phyloP scores from a whole-genome alignment of 345 rosid species.

The Tarenaya hassleriana region DNA sequence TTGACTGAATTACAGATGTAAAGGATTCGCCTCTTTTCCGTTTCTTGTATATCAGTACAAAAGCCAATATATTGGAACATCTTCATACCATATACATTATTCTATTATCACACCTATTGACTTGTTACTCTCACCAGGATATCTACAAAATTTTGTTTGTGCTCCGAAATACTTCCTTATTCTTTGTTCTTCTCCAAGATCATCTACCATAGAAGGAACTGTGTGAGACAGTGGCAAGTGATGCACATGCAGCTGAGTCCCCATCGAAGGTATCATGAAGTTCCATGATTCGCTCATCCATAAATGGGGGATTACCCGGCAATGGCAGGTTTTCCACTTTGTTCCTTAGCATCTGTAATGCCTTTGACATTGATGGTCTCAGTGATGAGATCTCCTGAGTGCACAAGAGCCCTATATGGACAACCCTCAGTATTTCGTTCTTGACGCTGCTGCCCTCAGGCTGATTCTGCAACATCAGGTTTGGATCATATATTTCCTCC shows the following conservation, averaged over 20 bases:
- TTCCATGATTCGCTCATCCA: constrained; percentile 80
- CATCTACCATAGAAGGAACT: constrained; percentile 79
- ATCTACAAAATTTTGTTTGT: constrained; percentile 12
- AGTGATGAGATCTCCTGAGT: constrained; percentile 65
- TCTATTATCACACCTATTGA: too few relatives aligned
- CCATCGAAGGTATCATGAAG: constrained; percentile 48
- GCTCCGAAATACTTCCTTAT: not conserved
- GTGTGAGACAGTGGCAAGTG: constrained; percentile 48
- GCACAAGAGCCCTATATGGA: constrained; percentile 77
- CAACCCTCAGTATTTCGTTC: constrained; percentile 51
- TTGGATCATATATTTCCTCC: constrained; percentile 70
- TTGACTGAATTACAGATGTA: constrained; percentile 7
- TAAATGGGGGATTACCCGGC: constrained; percentile 79
- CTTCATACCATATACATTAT: not conserved
- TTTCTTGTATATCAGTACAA: not conserved
- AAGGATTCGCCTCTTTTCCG: not conserved
- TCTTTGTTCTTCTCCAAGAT: constrained; percentile 5
- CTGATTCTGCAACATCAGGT: constrained; percentile 41
- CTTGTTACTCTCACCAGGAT: constrained; percentile 1
- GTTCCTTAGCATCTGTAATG: constrained; percentile 60
- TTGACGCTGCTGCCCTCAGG: constrained; percentile 32
- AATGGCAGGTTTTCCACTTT: constrained; percentile 56
- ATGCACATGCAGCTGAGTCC: constrained; percentile 38
- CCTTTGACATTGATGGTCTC: constrained; percentile 76
- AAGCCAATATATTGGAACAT: not conserved